These are phyloP conservation scores for Stenocarpella maydis DNA, from an alignment of 2,329 filamentous ascomycete species.

Conservation along the genomic window DNA sequence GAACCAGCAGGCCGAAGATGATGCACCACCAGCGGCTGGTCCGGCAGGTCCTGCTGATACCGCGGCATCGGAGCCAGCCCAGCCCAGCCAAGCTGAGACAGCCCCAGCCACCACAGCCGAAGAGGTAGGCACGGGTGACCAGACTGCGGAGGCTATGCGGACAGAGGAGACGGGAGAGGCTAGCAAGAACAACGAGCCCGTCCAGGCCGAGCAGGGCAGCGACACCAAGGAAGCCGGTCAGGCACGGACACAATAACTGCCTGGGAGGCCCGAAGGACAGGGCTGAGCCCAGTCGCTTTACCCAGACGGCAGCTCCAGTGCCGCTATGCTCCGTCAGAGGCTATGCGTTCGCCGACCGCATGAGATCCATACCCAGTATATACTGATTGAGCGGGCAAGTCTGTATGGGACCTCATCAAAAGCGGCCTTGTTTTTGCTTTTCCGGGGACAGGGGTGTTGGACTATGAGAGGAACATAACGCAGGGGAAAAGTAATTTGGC, in stretches of 20 bases:
- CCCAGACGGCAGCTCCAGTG: too few species aligned
- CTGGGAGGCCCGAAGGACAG: constrained; percentile 1
- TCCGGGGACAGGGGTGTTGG: not conserved
- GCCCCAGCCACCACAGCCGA: not conserved
- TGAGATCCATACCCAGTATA: not conserved
- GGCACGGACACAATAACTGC: not conserved
- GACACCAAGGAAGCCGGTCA: not conserved
- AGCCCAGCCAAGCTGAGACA: not conserved
- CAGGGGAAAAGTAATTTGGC: constrained; percentile 1
- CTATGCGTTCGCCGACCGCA: not conserved
- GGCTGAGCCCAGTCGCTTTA: not conserved
- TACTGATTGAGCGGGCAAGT: not conserved
- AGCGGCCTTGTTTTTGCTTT: not conserved
- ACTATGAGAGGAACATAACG: not conserved
- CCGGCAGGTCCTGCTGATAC: not conserved
- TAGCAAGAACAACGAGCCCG: not conserved
- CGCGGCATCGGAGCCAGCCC: not conserved
- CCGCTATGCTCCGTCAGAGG: not conserved
- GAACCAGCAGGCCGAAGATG: constrained; percentile 33
- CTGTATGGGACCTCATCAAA: not conserved
- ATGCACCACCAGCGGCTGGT: constrained; percentile 23
- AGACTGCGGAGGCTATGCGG: not conserved
- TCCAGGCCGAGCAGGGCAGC: not conserved
- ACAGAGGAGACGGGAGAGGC: not conserved
- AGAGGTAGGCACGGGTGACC: not conserved